Base-by-base conservation (phyloP, 2,329 filamentous ascomycete species). In the Acrodontium crateriforme region DNA sequence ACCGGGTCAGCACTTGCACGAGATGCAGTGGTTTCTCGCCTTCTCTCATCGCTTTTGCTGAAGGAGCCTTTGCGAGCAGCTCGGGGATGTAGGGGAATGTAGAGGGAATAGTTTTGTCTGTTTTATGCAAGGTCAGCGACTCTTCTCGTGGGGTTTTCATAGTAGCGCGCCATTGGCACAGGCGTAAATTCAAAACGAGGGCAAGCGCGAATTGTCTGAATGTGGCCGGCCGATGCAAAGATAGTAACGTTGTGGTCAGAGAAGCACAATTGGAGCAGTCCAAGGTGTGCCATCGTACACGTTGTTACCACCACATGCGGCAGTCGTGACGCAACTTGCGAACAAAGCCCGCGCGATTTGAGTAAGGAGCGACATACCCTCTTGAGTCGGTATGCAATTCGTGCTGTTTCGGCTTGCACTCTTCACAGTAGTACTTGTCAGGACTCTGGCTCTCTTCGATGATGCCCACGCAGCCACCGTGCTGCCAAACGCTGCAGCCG, bases 401-500 rank as follows among this genome's bases (percentile, higher is more conserved):
- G 63, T 98, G 89, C 28, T 92, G 67, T 52, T 93, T 84, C 51
- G 84, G 84, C 41, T 80, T 76, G 59, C 89, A 98, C 54, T 83
- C 71, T 59, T 98, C 89, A 59, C 89, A 98, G 52, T 89, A 98
- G 61, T 98, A 98, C 55, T 95, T 85, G 30, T 95, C 87, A 7
- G 89, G 89, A 40, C 82, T 87, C 53, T 79, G 77, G 42, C 81
- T 78, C 56, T 93, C 87, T 42, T 89, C 89, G 62, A 92, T 84
- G 48, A 98, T 93, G 35, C 89, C 87, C 34, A 98, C 87, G 50
- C 89, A 98, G 35, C 85, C 87, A 46, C 89, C 89, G 53, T 98
- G 89, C 55, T 98, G 89, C 89, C 87, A 98, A 38, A 95, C 89
- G 53, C 92, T 91, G 65, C 89, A 98, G 39, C 81, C 67, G 58